These are phyloP conservation scores for Acanthamoeba culbertsoni DNA, from an alignment of 208 protist species.

Conservation along the genomic window DNA sequence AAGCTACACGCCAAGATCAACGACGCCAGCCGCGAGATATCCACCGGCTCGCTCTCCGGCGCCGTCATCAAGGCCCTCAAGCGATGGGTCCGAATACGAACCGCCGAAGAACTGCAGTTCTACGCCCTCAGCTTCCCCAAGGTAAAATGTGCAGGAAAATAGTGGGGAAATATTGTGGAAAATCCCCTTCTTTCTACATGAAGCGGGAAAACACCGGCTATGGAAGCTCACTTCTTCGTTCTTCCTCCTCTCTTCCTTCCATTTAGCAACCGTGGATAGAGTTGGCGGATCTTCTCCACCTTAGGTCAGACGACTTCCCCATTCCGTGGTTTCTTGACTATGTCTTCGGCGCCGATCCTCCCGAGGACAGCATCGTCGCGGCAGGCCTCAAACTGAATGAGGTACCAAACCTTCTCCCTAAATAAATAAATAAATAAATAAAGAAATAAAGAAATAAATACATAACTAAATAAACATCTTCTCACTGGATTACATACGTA, in stretches of 20 bases:
- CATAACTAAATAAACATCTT: background rate
- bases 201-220: background rate
- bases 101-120: background rate
- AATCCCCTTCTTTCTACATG: too few relatives aligned
- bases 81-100: background rate
- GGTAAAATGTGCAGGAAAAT: background rate
- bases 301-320: background rate
- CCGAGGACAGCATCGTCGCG: background rate
- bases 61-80: background rate
- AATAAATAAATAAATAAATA: too few relatives aligned
- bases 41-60: background rate
- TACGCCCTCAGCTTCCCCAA: conserved; percentile 47
- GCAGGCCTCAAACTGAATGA: background rate
- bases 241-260: background rate
- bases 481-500: background rate
- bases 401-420: background rate
- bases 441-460: background rate
- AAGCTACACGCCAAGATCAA: conserved; percentile 20
- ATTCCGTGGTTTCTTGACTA: conserved; percentile 9
- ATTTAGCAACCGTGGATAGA: background rate
- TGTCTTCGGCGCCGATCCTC: background rate
- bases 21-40: background rate
- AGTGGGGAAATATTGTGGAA: too few relatives aligned
- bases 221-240: background rate
- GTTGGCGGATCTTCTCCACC: conserved; percentile 15